Percentiles rank a stretch among this genome's conserved stretches.
Conservation (phyloP, 495 filamentous ascomycete species). For the Neurospora tetrasperma region DNA sequence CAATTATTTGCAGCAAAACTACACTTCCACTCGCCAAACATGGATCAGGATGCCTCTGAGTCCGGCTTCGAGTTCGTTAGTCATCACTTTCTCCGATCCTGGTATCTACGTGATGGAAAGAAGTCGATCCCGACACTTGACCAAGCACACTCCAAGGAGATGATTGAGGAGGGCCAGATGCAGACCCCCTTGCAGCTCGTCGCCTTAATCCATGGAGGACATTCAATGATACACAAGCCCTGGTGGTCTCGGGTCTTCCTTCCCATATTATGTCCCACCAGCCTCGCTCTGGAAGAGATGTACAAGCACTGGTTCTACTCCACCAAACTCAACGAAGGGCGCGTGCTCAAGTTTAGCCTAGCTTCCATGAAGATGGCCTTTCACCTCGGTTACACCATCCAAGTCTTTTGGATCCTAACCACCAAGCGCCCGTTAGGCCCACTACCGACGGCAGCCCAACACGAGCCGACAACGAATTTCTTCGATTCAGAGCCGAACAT, state of each 20-base stretch:
- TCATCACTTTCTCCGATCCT: neutral
- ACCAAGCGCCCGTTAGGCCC: neutral
- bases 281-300: neutral
- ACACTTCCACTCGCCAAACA: neutral
- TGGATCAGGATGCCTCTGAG: neutral
- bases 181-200: neutral
- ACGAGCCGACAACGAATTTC: neutral
- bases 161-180: neutral
- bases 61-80: neutral
- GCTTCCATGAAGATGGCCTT: neutral
- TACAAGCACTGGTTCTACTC: neutral
- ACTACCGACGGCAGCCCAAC: neutral
- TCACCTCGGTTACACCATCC: neutral
- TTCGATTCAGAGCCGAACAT: neutral
- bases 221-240: neutral
- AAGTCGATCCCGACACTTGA: neutral
- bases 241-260: neutral
- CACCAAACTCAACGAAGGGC: neutral
- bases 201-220: neutral
- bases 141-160: no score
- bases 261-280: neutral
- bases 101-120: neutral
- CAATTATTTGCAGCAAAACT: neutral
- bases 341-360: no score
- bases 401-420: neutral